These are phyloP conservation scores for Pseudofabraea citricarpa DNA, from an alignment of 2,329 filamentous ascomycete species.

Conservation along the genomic window DNA sequence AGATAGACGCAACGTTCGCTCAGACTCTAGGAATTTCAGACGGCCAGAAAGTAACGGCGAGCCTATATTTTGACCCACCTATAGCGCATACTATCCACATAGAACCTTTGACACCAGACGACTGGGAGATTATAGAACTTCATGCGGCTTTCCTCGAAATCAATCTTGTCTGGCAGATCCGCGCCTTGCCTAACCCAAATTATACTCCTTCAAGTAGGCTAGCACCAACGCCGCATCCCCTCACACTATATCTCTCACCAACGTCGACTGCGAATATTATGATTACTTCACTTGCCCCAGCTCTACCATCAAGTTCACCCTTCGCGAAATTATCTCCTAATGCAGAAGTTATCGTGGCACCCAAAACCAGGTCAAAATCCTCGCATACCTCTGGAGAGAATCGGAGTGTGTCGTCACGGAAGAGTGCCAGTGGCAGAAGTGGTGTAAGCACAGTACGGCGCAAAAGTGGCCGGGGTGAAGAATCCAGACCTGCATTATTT, in stretches of 20 bases:
- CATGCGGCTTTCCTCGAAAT: slow-evolving; percentile 94
- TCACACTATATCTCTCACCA: slow-evolving; percentile 89
- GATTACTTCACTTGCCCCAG: slow-evolving; percentile 76
- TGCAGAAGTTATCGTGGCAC: slow-evolving; percentile 94
- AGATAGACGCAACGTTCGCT: slow-evolving; percentile 83
- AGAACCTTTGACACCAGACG: slow-evolving; percentile 87
- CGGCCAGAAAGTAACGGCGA: slow-evolving; percentile 69
- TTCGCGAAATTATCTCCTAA: slow-evolving; percentile 93
- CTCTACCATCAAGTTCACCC: slow-evolving; percentile 58
- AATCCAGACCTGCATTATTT: slow-evolving; percentile 65
- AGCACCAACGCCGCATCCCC: slow-evolving; percentile 61
- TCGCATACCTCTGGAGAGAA: slow-evolving; percentile 63
- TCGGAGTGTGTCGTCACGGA: slow-evolving; percentile 75
- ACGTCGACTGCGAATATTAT: slow-evolving; percentile 92
- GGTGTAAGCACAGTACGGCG: slow-evolving; percentile 64
- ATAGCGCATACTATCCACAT: slow-evolving; percentile 93
- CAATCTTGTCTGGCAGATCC: slow-evolving; percentile 88
- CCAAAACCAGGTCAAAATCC: slow-evolving; percentile 75
- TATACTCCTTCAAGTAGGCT: slow-evolving; percentile 50
- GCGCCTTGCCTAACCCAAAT: slow-evolving; percentile 83
- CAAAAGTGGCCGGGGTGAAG: slow-evolving; percentile 56
- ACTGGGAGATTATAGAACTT: slow-evolving; percentile 98
- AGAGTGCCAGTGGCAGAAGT: slow-evolving; percentile 69
- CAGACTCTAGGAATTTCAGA: slow-evolving; percentile 71
- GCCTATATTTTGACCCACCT: slow-evolving; percentile 83